Evolutionary conservation across 2,329 filamentous ascomycete species (phyloP).

Genomic region (Colletotrichum sp.): DNA sequence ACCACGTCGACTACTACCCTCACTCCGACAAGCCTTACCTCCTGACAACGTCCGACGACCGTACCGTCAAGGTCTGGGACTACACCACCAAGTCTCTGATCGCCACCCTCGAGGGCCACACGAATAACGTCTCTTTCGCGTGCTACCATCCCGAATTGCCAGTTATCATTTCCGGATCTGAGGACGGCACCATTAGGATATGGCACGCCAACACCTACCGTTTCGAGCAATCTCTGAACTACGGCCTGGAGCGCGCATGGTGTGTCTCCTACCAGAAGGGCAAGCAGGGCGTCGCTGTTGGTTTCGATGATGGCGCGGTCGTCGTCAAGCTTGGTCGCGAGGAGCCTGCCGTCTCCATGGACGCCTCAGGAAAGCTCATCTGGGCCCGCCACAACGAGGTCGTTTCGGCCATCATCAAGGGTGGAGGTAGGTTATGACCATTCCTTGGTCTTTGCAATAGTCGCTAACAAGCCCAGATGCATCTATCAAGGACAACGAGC

Average conservation of each 20-base stretch:
- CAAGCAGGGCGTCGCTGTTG: conserved; percentile 91
- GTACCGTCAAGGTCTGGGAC: conserved; percentile 90
- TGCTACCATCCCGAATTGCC: conserved; percentile 97
- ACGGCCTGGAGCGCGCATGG: conserved; percentile 95
- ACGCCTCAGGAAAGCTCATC: conserved; percentile 91
- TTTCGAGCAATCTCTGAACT: conserved; percentile 94
- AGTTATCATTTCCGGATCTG: conserved; percentile 96
- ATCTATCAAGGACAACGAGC: conserved; percentile 84
- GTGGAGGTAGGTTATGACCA: conserved; percentile 60
- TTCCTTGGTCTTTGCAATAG: neutral
- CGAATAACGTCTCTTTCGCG: conserved; percentile 97
- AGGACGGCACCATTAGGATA: conserved; percentile 96
- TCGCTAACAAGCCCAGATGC: conserved; percentile 61
- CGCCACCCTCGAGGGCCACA: conserved; percentile 94
- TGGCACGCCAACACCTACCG: conserved; percentile 99
- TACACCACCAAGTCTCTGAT: conserved; percentile 98
- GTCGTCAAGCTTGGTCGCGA: conserved; percentile 98
- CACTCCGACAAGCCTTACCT: conserved; percentile 83
- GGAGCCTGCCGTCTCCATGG: conserved; percentile 98
- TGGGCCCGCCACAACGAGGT: conserved; percentile 97
- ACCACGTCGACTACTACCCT: conserved; percentile 91
- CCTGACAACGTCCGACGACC: conserved; percentile 92
- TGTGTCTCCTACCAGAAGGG: conserved; percentile 96
- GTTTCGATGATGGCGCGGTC: conserved; percentile 96
- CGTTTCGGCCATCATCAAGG: conserved; percentile 93